These are phyloP conservation scores for Leishmania guyanensis DNA, from an alignment of 208 protist genomes.

Conservation along the genomic window DNA sequence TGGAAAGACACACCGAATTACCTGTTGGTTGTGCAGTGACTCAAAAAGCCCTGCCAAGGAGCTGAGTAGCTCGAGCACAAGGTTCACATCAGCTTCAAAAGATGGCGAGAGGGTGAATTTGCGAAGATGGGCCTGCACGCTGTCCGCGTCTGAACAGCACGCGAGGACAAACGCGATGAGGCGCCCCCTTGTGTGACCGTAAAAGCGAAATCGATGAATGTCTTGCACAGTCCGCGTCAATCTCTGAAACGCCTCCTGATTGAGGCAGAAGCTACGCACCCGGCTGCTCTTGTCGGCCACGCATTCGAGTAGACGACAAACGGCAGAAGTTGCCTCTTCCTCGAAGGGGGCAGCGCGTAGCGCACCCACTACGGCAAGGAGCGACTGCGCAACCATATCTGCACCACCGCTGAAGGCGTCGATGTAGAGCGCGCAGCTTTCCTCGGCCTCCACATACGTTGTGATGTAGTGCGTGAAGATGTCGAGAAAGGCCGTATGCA, in stretches of 20 bases:
- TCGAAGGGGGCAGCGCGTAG: slow-evolving; percentile 59
- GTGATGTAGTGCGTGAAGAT: slow-evolving; percentile 50
- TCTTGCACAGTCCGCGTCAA: slow-evolving; percentile 28
- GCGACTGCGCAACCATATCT: slow-evolving; percentile 44
- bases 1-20: slow-evolving; percentile 40
- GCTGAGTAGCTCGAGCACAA: slow-evolving; percentile 34
- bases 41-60: slow-evolving; percentile 50
- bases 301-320: slow-evolving; percentile 56
- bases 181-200: slow-evolving; percentile 42
- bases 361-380: slow-evolving; percentile 31
- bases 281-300: slow-evolving; percentile 45
- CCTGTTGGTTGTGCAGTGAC: slow-evolving; percentile 47
- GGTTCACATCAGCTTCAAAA: slow-evolving; percentile 23
- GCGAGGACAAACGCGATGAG: slow-evolving; percentile 52
- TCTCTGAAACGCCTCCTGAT: slow-evolving; percentile 17
- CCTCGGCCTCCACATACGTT: slow-evolving; percentile 58
- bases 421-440: slow-evolving; percentile 28
- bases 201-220: slow-evolving; percentile 23
- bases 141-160: slow-evolving; percentile 23
- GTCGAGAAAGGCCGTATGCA: slow-evolving; percentile 62
- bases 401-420: slow-evolving; percentile 41
- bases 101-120: slow-evolving; percentile 14
- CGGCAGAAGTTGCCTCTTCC: slow-evolving; percentile 44
- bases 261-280: slow-evolving; percentile 29
- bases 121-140: slow-evolving; percentile 23